These are phyloP conservation scores for Naganishia vaughanmartiniae DNA, from an alignment of 768 basidiomycete species.

Conservation along the genomic window DNA sequence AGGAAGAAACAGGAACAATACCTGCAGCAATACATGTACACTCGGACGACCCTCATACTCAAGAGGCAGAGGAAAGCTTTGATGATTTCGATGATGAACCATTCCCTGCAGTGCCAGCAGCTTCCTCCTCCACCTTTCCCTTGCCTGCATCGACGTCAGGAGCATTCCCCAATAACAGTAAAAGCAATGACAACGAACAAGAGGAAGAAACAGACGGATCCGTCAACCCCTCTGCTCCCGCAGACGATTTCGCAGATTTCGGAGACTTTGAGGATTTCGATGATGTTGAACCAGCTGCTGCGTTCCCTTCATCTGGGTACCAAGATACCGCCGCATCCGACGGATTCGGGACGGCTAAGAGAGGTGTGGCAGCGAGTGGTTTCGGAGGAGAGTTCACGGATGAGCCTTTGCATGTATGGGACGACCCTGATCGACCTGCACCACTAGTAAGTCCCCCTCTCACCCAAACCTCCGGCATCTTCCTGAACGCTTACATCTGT, in stretches of 20 bases:
- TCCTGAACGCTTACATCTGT: neutral
- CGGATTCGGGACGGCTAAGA: neutral
- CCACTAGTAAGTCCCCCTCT: constrained; percentile 22
- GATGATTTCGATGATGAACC: neutral
- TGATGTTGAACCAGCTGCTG: constrained; percentile 54
- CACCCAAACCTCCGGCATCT: too few relatives aligned
- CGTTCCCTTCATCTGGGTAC: too few relatives aligned
- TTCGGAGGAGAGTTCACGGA: constrained; percentile 57
- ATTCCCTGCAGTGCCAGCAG: neutral
- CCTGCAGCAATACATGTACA: neutral
- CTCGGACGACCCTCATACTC: neutral
- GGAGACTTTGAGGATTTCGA: constrained; percentile 62
- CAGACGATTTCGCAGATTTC: constrained; percentile 49
- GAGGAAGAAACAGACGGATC: too few relatives aligned
- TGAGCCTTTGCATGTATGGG: constrained; percentile 37
- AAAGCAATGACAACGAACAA: too few relatives aligned
- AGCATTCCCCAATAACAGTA: neutral
- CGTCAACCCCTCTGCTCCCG: neutral
- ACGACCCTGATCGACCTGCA: constrained; percentile 34
- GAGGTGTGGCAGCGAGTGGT: constrained; percentile 58
- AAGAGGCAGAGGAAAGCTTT: neutral
- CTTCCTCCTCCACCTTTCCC: neutral
- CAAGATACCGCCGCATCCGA: constrained; percentile 29
- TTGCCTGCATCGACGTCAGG: neutral
- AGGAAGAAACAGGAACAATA: neutral